phyloP scores from a whole-genome alignment of 2,329 filamentous ascomycete species.

The Thyridium curvatum region DNA sequence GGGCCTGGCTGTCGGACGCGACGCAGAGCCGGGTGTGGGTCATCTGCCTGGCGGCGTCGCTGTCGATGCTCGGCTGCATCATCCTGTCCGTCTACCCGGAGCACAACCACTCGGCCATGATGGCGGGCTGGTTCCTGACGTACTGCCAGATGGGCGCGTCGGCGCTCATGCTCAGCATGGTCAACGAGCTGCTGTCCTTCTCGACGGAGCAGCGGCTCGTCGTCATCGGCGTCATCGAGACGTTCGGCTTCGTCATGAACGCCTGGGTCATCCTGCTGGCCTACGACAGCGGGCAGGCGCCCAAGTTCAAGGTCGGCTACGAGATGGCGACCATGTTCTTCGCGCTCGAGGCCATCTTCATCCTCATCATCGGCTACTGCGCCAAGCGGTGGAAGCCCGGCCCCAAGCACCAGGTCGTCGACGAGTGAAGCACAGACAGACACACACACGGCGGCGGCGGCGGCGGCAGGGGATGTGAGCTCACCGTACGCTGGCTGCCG shows the following conservation, averaged over 20 bases:
- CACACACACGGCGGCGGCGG: not conserved
- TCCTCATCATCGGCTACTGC: slow-evolving; percentile 1
- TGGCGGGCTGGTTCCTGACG: slow-evolving; percentile 7
- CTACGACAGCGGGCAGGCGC: slow-evolving; percentile 9
- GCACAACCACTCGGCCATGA: slow-evolving; percentile 3
- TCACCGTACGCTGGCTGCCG: not conserved
- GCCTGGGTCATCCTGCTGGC: slow-evolving; percentile 9
- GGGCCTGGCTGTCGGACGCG: slow-evolving; percentile 46
- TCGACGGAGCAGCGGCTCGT: slow-evolving; percentile 7
- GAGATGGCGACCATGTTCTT: slow-evolving; percentile 18
- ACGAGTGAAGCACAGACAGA: not conserved
- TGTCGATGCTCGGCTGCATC: slow-evolving; percentile 7
- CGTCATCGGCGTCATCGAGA: slow-evolving; percentile 8
- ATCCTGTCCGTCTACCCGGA: slow-evolving; percentile 4
- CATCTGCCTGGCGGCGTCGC: slow-evolving; percentile 24
- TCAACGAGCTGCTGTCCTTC: slow-evolving; percentile 8
- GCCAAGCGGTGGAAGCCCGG: slow-evolving; percentile 1
- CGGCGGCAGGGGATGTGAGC: not conserved
- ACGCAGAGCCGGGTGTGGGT: slow-evolving; percentile 41
- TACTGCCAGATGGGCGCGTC: slow-evolving; percentile 6
- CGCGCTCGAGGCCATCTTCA: slow-evolving; percentile 33
- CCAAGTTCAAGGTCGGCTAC: slow-evolving; percentile 15
- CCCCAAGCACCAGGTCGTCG: slow-evolving; percentile 3
- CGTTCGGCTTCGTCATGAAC: slow-evolving; percentile 6
- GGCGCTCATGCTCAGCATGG: slow-evolving; percentile 7